Base-by-base conservation (phyloP, 2,329 filamentous ascomycete species). In the Xylariaceae sp. region DNA sequence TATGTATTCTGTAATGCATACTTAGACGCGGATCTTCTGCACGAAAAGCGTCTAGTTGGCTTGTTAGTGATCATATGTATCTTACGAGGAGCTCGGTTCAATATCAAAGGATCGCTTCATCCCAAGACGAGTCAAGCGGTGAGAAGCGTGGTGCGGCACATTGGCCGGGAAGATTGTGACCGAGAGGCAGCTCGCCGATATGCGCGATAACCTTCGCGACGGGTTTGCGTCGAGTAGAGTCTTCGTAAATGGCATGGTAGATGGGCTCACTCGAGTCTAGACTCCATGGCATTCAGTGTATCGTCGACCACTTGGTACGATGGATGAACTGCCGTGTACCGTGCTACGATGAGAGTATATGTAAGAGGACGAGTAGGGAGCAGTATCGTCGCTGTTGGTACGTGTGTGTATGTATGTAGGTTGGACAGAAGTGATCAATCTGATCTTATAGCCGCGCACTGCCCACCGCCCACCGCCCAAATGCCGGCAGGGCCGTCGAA, bases 401-500 rank as follows among this genome's bases (percentile, higher is more conserved):
- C n/a, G n/a, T n/a, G n/a, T n/a, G n/a, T n/a, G n/a, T n/a, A 54
- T 44, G 50, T 20, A 48, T 29, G 26, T 29, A 37, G 32, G 32
- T 37, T 37, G 32, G 44, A 41, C 20, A 47, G 48, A 43, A 44
- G 51, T 50, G 20, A 42, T 12, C 45, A 46, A 44, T 55, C 52
- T 50, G 44, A 48, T 55, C 53, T 48, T 37, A 58, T 46, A 62
- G 44, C 58, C 56, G n/a, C n/a, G n/a, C n/a, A n/a, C n/a, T n/a
- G n/a, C n/a, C n/a, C n/a, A n/a, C n/a, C n/a, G n/a, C n/a, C n/a
- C n/a, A n/a, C n/a, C n/a, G 60, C 52, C 55, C 61, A 68, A 68
- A 65, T 68, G 64, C 66, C 66, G 66, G 62, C 59, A 66, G 58
- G 59, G 54, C 59, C 57, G 57, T 60, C 57, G 48, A 63, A 59